Percentiles rank a stretch among this genome's conserved stretches.
Conservation (phyloP, 345 rosid genomes). For the Pelargonium nanum region DNA sequence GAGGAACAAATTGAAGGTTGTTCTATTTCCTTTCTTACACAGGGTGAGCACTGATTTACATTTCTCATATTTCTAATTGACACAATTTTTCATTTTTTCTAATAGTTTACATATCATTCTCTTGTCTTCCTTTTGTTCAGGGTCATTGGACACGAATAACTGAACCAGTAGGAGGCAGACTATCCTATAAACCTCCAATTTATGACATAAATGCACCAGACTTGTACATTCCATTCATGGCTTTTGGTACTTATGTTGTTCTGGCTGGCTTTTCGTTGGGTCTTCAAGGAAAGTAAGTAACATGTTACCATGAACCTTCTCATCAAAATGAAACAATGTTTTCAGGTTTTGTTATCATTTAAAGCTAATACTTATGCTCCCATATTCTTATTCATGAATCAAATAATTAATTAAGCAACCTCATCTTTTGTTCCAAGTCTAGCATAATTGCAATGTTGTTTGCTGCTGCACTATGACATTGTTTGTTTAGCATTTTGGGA, state of each 20-base stretch:
- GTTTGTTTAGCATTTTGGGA: neutral
- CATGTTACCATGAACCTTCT: neutral
- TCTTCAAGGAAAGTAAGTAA: slow-evolving; percentile 46
- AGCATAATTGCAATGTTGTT: neutral
- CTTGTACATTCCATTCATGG: slow-evolving; percentile 68
- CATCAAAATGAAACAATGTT: neutral
- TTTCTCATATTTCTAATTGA: slow-evolving; percentile 4
- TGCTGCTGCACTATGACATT: neutral
- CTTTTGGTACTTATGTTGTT: slow-evolving; percentile 55
- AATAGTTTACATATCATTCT: slow-evolving; percentile 3
- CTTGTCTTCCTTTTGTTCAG: slow-evolving; percentile 15
- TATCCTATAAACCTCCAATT: slow-evolving; percentile 56
- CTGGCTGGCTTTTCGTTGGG: slow-evolving; percentile 61
- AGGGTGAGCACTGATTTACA: slow-evolving; percentile 38
- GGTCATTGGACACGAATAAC: slow-evolving; percentile 69
- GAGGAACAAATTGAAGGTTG: slow-evolving; percentile 93
- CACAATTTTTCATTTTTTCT: neutral
- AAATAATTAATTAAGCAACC: neutral
- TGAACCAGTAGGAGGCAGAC: slow-evolving; percentile 59
- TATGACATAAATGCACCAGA: slow-evolving; percentile 71
- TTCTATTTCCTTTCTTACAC: slow-evolving; percentile 82
- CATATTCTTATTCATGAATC: neutral
- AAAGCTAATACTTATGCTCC: no score
- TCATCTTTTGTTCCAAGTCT: neutral
- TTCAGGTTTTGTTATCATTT: neutral